Evolutionary conservation across 768 basidiomycete genomes (phyloP).

Genomic region (Hygrocybe punicea): DNA sequence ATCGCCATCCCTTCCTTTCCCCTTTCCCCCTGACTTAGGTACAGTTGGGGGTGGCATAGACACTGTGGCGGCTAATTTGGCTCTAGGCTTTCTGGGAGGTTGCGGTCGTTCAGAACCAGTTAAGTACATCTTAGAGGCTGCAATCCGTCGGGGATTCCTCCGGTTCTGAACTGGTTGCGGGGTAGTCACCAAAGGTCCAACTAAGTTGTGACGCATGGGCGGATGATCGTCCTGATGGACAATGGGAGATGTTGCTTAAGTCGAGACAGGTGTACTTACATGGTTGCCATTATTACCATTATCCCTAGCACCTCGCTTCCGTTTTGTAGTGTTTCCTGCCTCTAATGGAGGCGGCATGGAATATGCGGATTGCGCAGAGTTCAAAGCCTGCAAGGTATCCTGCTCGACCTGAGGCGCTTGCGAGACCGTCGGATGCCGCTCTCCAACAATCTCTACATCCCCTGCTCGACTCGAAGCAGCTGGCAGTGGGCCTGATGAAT

Average conservation of each 20-base stretch:
- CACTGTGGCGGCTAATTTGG: background rate
- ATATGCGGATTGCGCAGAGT: background rate
- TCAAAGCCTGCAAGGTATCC: no score
- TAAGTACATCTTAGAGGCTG: no score
- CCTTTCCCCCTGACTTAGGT: background rate
- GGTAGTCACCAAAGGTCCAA: no score
- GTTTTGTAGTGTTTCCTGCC: background rate
- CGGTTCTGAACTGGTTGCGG: no score
- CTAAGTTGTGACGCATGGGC: no score
- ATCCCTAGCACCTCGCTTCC: background rate
- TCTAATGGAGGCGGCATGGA: slow-evolving; percentile 1
- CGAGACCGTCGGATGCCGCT: no score
- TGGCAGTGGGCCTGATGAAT: background rate
- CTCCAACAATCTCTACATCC: background rate
- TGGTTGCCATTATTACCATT: background rate
- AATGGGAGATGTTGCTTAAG: no score
- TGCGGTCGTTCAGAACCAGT: background rate
- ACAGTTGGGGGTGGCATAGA: background rate
- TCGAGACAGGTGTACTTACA: no score
- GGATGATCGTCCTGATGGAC: no score
- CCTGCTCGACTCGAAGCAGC: background rate
- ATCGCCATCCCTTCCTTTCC: background rate
- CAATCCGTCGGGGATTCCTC: no score
- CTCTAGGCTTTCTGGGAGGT: background rate
- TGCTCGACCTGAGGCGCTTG: no score